Evolutionary conservation across 2,329 filamentous ascomycete genomes (phyloP), one percentile per base, ranked within the genome.

Genomic region (Neofusicoccum sp.): DNA sequence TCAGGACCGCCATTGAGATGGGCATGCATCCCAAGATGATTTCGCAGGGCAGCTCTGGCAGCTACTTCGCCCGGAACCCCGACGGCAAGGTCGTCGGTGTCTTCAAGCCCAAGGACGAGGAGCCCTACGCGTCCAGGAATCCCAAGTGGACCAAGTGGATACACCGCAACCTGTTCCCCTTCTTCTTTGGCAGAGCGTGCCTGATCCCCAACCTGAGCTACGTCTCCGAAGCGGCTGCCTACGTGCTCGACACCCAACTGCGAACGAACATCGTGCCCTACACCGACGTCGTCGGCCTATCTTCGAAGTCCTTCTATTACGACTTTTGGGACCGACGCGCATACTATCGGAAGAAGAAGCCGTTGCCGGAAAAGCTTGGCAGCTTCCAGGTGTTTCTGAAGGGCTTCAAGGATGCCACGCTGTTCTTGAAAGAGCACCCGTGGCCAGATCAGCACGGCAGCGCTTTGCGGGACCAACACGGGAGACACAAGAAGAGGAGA

Each of bases 131-230:
- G 1, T 95, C 91, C 33, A 89, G 91, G 67, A 99, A 99, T 72
- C 95, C 95, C 5, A 99, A 99, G 75, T 98, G 93, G 93, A 98
- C 96, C 68, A 99, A 99, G 77, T 99, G 95, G 95, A 93, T 99
- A 79, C 95, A 99, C 75, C 84, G 95, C 65, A 99, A 99, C 73
- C 74, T 99, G 65, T 98, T 99, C 68, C 95, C 95, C 7, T 99
- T 96, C 78, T 97, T 91, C 76, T 99, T 99, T 70, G 95, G 95
- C 16, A 84, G 95, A 70, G 93, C 93, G 47, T 98, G 92, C 66
- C 85, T 99, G 58, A 99, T 99, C 73, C 95, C 95, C 60, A 99
- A 99, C 70, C 82, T 99, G 53, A 97, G 93, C 59, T 99, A 99
- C 73, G 91, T 99, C 67, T 98, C 93, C 68, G 95, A 99, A 80